These are phyloP conservation scores for Taphrina sp. DNA, from an alignment of 1,139 yeast species.

Conservation along the genomic window DNA sequence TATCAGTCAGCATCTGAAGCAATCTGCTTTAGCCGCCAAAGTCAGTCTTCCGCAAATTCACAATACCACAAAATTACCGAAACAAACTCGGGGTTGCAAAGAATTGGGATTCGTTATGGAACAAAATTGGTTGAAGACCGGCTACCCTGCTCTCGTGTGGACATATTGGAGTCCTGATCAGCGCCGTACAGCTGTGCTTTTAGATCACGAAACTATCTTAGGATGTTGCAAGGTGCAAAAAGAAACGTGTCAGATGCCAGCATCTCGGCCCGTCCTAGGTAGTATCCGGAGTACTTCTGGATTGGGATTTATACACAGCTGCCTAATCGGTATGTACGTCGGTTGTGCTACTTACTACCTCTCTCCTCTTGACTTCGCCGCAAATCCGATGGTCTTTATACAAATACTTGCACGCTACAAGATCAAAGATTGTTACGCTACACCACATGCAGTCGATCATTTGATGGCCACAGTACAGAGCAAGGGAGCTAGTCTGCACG, in stretches of 20 bases:
- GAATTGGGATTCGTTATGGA: conserved; percentile 47
- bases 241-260: conserved; percentile 82
- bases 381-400: conserved; percentile 71
- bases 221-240: conserved; percentile 84
- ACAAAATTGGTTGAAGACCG: conserved; percentile 41
- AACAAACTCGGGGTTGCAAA: conserved; percentile 52
- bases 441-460: conserved; percentile 79
- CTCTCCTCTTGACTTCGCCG: conserved; percentile 74
- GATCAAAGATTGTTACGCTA: conserved; percentile 81
- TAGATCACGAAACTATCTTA: conserved; percentile 63
- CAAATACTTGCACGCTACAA: conserved; percentile 70
- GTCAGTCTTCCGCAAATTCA: conserved; percentile 55
- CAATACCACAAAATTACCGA: conserved; percentile 67
- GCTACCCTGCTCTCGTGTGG: conserved; percentile 57
- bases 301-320: conserved; percentile 80
- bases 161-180: conserved; percentile 72
- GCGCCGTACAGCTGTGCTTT: conserved; percentile 61
- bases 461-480: conserved; percentile 61
- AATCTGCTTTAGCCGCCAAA: conserved; percentile 49
- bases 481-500: conserved; percentile 60
- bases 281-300: conserved; percentile 85
- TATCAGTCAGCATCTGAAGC: conserved; percentile 62
- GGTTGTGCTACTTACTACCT: conserved; percentile 72
- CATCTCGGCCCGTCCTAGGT: conserved; percentile 72
- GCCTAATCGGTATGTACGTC: conserved; percentile 74